Evolutionary conservation across 1,284 basidiomycete species (phyloP), one percentile per base, ranked within the genome.

Genomic region (Ceratobasidium sp.): DNA sequence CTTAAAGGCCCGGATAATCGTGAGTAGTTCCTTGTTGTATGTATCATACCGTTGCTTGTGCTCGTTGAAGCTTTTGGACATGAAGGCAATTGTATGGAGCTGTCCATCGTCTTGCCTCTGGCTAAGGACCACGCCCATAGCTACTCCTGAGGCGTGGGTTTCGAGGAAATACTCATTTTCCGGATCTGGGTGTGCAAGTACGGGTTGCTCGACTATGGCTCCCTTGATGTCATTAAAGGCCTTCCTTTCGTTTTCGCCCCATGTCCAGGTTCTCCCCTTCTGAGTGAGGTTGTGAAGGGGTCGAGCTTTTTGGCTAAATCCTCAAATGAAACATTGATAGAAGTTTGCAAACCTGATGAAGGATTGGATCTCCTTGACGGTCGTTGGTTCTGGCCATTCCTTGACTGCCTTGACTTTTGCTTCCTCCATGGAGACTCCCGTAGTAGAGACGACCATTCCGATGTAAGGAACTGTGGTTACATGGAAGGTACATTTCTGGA

Each of bases 351-450:
- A 77, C 9, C 81, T 80, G 0, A 82, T 48, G 74, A 82, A 81
- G 1, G 51, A 49, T 66, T 78, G 77, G 1, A 72, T 82, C 83
- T 25, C 77, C 38, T 76, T 75, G n/a, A 81, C 74, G 2, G 72
- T 76, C 0, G 46, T 74, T 0, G 83, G 84, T 0, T 33, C 38
- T 0, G 80, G 81, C 84, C 84, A 86, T 3, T 78, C 70, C 1
- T 58, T 28, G 53, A 85, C 79, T 0, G 79, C 77, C 2, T 78
- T 40, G 0, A 86, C 72, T 75, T 86, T 86, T 0, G 66, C 74
- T 0, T 77, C 75, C 66, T 83, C 80, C 83, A 86, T 84, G 0
- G 49, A 33, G 16, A 85, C 74, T 6, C 79, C 77, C 1, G 79
- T 72, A 0, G 75, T 14, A 0, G 62, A 62, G 30, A 86, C 76